A percentile compares a stretch with the other conserved stretches of the same genome.
These are phyloP conservation scores for Phanerochaete carnosa DNA, from an alignment of 768 basidiomycete genomes.

Conservation along the genomic window DNA sequence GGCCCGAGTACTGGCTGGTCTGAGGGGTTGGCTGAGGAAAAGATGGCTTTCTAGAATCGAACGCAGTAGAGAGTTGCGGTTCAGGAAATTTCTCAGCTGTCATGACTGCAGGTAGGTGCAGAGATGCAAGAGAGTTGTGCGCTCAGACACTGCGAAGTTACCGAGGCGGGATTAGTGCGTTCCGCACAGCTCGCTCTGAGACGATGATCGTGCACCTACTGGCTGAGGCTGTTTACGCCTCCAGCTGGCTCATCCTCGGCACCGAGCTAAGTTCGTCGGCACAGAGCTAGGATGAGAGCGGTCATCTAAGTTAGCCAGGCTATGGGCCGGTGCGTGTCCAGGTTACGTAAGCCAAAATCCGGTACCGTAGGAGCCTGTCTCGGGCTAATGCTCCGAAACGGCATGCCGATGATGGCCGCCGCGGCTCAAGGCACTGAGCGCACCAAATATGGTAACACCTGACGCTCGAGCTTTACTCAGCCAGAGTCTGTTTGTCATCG, in stretches of 20 bases:
- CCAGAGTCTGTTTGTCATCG: slow-evolving; percentile 14
- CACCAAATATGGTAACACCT: not conserved
- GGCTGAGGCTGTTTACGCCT: not conserved
- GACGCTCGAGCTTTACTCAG: slow-evolving; percentile 14
- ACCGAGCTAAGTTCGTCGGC: not conserved
- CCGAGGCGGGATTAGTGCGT: not conserved
- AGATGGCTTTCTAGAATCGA: not conserved
- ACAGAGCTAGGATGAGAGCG: not conserved
- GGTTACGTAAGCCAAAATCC: not conserved
- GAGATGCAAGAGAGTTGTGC: not conserved
- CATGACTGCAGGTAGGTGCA: not conserved
- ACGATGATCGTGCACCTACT: no score
- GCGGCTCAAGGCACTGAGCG: not conserved
- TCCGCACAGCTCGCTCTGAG: not conserved
- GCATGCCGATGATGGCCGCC: not conserved
- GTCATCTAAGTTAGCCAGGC: not conserved
- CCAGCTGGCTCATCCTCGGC: not conserved
- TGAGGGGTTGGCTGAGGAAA: not conserved
- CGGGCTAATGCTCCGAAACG: not conserved
- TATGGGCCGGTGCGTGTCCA: not conserved
- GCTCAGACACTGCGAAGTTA: not conserved
- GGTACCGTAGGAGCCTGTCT: not conserved
- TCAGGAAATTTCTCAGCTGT: not conserved
- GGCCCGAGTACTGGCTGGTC: not conserved
- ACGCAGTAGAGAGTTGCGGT: not conserved